phyloP scores from a whole-genome alignment of 306 rosid genomes.

The Vigna trinervia region DNA sequence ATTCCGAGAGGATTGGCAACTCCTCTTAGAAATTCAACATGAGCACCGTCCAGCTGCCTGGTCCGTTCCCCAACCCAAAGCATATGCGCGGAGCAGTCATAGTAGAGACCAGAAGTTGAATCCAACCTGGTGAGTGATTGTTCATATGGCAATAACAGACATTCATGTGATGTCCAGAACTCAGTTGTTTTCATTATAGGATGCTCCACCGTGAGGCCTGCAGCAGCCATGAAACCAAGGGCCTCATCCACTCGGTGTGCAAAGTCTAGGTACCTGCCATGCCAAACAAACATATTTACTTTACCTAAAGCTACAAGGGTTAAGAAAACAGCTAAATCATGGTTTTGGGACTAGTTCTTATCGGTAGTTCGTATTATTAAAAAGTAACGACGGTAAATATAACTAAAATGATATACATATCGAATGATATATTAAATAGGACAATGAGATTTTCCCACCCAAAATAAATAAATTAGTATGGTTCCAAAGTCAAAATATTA shows the following conservation, averaged over 20 bases:
- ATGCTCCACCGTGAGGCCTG: conserved; percentile 80
- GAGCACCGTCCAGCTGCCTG: conserved; percentile 90
- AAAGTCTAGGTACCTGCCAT: conserved; percentile 77
- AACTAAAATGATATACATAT: neutral
- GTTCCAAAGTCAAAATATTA: no score
- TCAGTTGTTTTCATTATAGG: conserved; percentile 82
- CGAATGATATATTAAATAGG: no score
- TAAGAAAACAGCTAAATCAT: neutral
- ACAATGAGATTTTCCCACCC: neutral
- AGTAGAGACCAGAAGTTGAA: conserved; percentile 82
- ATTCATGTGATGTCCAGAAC: conserved; percentile 91
- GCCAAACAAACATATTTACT: conserved; percentile 13
- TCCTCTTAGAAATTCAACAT: conserved; percentile 84
- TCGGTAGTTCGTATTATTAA: neutral
- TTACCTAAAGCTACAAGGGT: neutral
- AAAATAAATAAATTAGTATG: no score
- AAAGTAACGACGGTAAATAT: neutral
- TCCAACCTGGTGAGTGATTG: conserved; percentile 85
- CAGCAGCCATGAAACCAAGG: conserved; percentile 88
- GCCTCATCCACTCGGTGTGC: conserved; percentile 89
- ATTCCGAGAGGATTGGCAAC: conserved; percentile 87
- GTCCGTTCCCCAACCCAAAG: conserved; percentile 90
- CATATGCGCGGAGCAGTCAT: conserved; percentile 91
- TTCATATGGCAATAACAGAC: conserved; percentile 82
- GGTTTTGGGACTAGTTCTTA: neutral